Base-by-base conservation (phyloP, 2,329 filamentous ascomycete genomes). In the Aspergillus ustus region DNA sequence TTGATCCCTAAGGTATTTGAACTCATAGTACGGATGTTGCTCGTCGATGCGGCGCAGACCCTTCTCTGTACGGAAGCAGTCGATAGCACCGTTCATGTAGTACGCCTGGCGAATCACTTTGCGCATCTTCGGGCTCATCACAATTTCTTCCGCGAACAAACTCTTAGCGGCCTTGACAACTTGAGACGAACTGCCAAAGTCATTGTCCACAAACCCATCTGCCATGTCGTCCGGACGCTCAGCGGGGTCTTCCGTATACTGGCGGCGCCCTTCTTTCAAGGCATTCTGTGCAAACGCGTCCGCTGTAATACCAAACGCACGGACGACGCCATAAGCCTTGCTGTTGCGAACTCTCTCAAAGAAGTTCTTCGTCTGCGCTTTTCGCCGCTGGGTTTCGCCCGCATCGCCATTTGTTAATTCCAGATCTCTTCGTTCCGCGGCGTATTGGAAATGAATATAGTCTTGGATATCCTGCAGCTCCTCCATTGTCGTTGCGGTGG, bases 401-500 rank as follows among this genome's bases (percentile, higher is more conserved):
- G 87, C 82, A 45, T 88, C 75, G 2, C 82, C 80, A 59, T 87
- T 82, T 63, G 87, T 83, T 19, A 87, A 81, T 15, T 89, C 86
- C 52, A 96, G 78, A 65, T 98, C 93, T 73, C 91, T 94, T 52
- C 98, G 83, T 74, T 96, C 88, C 3, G 88, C 82, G 4, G 91
- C 88, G 70, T 98, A 98, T 72, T 93, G 91, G 77, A 99, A 99
- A 72, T 98, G 93, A 57, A 98, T 82, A 70, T 98, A 98, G 72
- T 99, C 95, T 73, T 98, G 94, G 22, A 99, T 80, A 75, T 99
- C 95, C 74, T 99, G 95, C 19, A 99, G 84, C 74, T 99, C 95
- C 74, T 99, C 95, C 83, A 97, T 93, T 0, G 91, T 94, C 4
- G 87, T 87, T 3, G 93, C 93, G 61, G 88, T 84, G 0, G 85